Evolutionary conservation across 2,329 filamentous ascomycete genomes (phyloP).

Genomic region (Grosmannia penicillata): DNA sequence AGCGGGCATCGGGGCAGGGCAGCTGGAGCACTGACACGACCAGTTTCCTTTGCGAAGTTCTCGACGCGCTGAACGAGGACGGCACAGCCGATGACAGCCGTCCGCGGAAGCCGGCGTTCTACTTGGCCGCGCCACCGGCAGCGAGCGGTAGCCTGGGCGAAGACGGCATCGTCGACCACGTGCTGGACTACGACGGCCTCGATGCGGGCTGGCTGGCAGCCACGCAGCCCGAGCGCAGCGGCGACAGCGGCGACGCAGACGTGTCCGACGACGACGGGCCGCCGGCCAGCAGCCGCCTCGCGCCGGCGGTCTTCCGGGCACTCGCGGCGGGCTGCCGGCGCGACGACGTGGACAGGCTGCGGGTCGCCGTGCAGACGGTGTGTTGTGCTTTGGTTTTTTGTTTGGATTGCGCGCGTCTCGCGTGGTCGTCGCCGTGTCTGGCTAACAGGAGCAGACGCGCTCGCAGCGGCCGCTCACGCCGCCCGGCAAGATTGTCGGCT

Average conservation of each 20-base stretch:
- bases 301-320: constrained; percentile 8
- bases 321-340: constrained; percentile 8
- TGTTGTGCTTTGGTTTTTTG: background rate
- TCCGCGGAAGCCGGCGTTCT: too few relatives aligned
- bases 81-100: too few relatives aligned
- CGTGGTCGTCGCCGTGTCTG: too few relatives aligned
- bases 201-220: constrained; percentile 6
- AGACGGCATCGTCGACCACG: background rate
- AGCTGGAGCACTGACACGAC: background rate
- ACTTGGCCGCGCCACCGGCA: too few relatives aligned
- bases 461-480: constrained; percentile 6
- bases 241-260: background rate
- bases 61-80: too few relatives aligned
- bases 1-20: too few relatives aligned
- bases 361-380: background rate
- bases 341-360: constrained; percentile 4
- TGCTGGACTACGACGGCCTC: constrained; percentile 1
- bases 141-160: too few relatives aligned
- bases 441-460: background rate
- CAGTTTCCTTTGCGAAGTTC: too few relatives aligned
- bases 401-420: too few relatives aligned
- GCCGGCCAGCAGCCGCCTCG: constrained; percentile 14
- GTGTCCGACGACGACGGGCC: constrained; percentile 27
- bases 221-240: constrained; percentile 2
- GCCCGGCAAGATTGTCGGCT: constrained; percentile 6